Percentiles rank a stretch among this genome's conserved stretches.
phyloP scores from a whole-genome alignment of 225 moss, liverwort and hornwort genomes.

The Rhytidiadelphus loreus region DNA sequence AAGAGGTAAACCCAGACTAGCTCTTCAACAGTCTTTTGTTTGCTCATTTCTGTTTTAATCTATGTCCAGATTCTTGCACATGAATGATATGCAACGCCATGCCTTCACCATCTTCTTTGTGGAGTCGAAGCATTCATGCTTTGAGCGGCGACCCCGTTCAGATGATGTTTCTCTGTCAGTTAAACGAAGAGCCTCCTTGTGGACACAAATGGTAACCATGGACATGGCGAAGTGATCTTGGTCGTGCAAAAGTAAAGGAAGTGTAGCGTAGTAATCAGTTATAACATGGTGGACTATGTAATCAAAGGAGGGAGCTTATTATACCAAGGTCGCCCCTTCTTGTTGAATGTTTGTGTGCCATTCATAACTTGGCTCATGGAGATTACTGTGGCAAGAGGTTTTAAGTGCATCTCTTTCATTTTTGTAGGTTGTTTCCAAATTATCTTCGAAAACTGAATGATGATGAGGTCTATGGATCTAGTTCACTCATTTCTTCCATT shows the following conservation, averaged over 20 bases:
- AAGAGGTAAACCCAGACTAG: too few relatives aligned
- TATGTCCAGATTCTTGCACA: background rate
- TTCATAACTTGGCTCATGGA: rapidly evolving
- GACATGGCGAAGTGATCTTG: too few relatives aligned
- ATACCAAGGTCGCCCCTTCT: too few relatives aligned
- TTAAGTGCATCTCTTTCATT: background rate
- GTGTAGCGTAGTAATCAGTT: background rate
- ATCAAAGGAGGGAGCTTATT: background rate
- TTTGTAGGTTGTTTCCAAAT: background rate
- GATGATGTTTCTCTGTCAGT: background rate
- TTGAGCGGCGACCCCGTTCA: too few relatives aligned
- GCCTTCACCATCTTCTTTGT: background rate
- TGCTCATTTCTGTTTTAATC: background rate
- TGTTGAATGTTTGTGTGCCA: background rate
- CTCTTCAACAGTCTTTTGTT: too few relatives aligned
- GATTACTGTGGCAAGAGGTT: background rate
- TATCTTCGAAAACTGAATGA: background rate
- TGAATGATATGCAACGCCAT: background rate
- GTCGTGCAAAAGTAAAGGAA: too few relatives aligned
- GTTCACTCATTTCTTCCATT: background rate
- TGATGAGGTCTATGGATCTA: background rate
- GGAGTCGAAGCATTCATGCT: background rate
- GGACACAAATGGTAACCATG: background rate
- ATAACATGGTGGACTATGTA: background rate
- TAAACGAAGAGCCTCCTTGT: background rate